Percentiles rank a stretch among this genome's conserved stretches.
These are phyloP conservation scores for Leptodermis oblonga DNA, from an alignment of 257 asterid genomes.

Conservation along the genomic window DNA sequence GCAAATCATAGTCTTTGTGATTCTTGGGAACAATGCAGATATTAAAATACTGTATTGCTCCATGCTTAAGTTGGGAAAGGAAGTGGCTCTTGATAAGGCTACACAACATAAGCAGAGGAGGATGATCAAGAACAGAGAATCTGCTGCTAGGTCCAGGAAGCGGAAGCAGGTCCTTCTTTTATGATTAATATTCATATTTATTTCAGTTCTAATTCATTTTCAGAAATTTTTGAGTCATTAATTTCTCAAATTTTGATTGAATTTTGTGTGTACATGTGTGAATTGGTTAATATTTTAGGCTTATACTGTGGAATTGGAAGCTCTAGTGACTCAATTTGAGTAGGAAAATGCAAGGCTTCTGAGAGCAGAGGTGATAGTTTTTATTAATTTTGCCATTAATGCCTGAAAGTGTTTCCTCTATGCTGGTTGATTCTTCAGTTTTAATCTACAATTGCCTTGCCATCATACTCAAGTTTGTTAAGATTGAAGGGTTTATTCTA, in stretches of 20 bases:
- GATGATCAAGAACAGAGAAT: constrained; percentile 95
- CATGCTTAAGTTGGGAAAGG: no score
- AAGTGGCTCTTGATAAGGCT: constrained; percentile 73
- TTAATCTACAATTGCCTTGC: neutral
- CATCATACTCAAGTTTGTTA: neutral
- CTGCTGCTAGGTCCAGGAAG: constrained; percentile 96
- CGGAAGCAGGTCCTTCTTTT: constrained; percentile 68
- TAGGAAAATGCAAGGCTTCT: constrained; percentile 77
- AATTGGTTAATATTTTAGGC: constrained; percentile 39
- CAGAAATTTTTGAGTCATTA: neutral
- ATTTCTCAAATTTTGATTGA: neutral
- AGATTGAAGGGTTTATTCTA: neutral
- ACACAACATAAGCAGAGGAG: constrained; percentile 97
- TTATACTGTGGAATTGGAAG: constrained; percentile 85
- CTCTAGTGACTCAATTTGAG: constrained; percentile 74
- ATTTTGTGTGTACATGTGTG: constrained; percentile 17
- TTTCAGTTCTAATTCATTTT: neutral
- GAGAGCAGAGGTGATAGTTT: constrained; percentile 56
- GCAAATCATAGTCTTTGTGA: no score
- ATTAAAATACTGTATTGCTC: no score
- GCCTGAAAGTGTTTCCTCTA: neutral
- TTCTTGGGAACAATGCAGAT: no score
- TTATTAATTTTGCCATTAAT: neutral
- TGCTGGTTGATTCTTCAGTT: neutral
- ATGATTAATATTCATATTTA: neutral